Evolutionary conservation across 257 asterid genomes (phyloP).

Genomic region (Solanum microdontum): DNA sequence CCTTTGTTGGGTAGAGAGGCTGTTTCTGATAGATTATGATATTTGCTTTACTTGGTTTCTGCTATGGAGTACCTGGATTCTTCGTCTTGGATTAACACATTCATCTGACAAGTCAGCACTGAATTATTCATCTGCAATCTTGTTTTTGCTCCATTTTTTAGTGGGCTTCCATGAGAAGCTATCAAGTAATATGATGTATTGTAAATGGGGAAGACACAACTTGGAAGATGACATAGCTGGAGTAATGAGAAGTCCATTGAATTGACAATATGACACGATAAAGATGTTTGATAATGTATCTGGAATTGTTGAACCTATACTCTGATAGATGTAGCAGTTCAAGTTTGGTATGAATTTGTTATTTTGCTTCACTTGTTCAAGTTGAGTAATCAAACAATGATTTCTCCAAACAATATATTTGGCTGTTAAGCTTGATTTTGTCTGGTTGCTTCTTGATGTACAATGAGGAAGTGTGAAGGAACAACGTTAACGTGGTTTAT

Average conservation of each 20-base stretch:
- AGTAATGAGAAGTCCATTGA: neutral
- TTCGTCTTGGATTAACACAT: neutral
- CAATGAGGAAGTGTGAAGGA: neutral
- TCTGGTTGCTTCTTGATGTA: neutral
- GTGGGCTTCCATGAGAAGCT: neutral
- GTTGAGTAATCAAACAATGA: neutral
- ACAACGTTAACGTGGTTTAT: neutral
- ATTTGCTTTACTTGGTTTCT: neutral
- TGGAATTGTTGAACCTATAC: neutral
- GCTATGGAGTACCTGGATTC: neutral
- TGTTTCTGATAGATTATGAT: neutral
- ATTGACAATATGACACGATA: neutral
- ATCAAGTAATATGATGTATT: neutral
- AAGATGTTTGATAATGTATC: neutral
- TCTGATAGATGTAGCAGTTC: neutral
- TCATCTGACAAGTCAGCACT: neutral
- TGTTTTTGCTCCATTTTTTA: neutral
- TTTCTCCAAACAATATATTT: neutral
- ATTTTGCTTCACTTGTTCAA: neutral
- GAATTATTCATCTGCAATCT: neutral
- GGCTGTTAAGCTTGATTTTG: neutral
- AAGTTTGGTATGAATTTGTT: neutral
- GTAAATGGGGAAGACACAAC: neutral
- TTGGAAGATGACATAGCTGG: neutral
- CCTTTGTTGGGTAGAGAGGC: neutral